A percentile compares a stretch with the other conserved stretches of the same genome.
These are phyloP conservation scores for Aureobasidium lini DNA, from an alignment of 2,329 filamentous ascomycete species.

Conservation along the genomic window DNA sequence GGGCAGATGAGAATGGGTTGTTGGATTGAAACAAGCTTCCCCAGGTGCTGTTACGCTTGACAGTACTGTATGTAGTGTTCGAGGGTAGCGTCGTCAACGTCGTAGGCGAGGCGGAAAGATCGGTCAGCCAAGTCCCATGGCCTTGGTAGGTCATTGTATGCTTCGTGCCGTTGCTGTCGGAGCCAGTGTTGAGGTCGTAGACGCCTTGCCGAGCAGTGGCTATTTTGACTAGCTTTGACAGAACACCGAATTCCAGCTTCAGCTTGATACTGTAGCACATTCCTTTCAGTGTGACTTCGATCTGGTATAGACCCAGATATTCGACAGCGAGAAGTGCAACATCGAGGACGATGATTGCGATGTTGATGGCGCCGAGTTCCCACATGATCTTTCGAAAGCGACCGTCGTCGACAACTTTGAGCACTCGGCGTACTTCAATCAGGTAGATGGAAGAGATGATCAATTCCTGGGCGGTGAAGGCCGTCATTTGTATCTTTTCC, in stretches of 20 bases:
- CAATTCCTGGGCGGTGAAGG: conserved; percentile 36
- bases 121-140: background rate
- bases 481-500: conserved; percentile 39
- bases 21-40: background rate
- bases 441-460: conserved; percentile 27
- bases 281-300: conserved; percentile 33
- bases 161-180: background rate
- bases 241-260: conserved; percentile 25
- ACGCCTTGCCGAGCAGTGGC: conserved; percentile 15
- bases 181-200: background rate
- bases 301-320: conserved; percentile 25
- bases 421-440: conserved; percentile 17
- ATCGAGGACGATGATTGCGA: conserved; percentile 32
- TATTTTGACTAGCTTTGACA: conserved; percentile 22
- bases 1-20: background rate
- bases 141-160: background rate
- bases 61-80: background rate
- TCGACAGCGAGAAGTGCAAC: conserved; percentile 29
- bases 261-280: conserved; percentile 24
- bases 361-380: conserved; percentile 31
- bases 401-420: conserved; percentile 12
- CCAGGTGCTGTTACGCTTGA: background rate
- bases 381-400: conserved; percentile 26
- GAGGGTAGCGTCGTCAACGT: background rate
- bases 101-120: background rate